Evolutionary conservation across 768 basidiomycete species (phyloP), one percentile per base, ranked within the genome.

Genomic region (Grammothele lineata): DNA sequence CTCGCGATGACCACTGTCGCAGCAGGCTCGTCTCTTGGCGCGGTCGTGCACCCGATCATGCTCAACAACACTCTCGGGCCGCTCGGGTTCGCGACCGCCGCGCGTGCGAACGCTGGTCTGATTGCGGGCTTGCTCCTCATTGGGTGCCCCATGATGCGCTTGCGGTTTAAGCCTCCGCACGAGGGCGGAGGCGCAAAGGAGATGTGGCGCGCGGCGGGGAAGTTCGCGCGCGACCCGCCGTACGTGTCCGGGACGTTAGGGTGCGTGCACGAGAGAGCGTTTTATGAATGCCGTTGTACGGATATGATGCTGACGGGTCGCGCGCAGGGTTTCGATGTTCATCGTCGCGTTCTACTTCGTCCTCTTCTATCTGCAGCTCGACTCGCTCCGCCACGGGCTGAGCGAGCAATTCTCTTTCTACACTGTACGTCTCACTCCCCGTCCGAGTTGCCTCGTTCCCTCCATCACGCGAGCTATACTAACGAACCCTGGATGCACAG

Each of bases 1-100:
- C 51, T 72, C 4, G 73, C 74, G 5, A 72, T 75, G 55, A 73
- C 76, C 8, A 56, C 79, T 35, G 67, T 66, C 19, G 60, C 69
- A 1, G 66, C 67, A 27, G 74, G 76, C 27, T 62, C 59, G 24
- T 52, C 51, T 37, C 21, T 66, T 30, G 57, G 58, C 43, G 49
- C 56, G 42, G 40, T 62, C 22, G 47, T 66, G n/a, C 62, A 59
- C 40, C 64, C 65, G 1, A 52, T 57, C 43, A 54, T 66, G 53
- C 58, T 65, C 18, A 65, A 62, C 49, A 54, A 55, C 47, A 51
- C 50, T 26, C 55, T 59, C 2, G 46, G 60, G 14, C 33, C 19
- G 36, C 45, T 65, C 27, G 63, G 63, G 34, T 65, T 63, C 38
- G 59, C 51, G 6, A 56, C 49, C 53, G 52, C 60, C 8, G 56